A percentile compares a stretch with the other conserved stretches of the same genome.
phyloP scores from a whole-genome alignment of 2,329 filamentous ascomycete genomes.

The Phyllosticta citrichinensis region DNA sequence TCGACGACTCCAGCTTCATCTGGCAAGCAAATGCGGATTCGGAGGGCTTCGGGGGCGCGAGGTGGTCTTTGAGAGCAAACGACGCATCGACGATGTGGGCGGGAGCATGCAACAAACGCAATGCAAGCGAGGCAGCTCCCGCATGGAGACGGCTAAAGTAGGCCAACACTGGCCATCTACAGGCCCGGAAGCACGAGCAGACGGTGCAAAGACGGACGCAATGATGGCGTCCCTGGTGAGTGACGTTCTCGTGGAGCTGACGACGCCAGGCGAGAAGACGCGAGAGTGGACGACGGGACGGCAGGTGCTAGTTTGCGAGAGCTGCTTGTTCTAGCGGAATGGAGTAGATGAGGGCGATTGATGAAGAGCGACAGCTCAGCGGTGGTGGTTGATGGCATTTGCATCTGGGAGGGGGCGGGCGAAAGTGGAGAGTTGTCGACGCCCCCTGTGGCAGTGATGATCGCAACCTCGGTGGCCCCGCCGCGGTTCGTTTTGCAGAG shows the following conservation, averaged over 20 bases:
- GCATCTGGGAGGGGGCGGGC: too few species aligned
- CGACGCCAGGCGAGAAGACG: too few species aligned
- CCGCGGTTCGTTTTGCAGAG: not conserved
- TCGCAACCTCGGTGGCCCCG: not conserved
- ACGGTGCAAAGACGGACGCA: not conserved
- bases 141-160: not conserved
- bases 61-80: not conserved
- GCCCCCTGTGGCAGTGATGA: not conserved
- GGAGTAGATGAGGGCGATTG: not conserved
- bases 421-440: too few species aligned
- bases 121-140: not conserved
- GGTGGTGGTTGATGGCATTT: too few species aligned
- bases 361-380: too few species aligned
- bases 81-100: not conserved
- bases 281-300: too few species aligned
- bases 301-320: too few species aligned
- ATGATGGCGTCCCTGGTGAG: not conserved
- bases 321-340: not conserved
- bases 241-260: not conserved
- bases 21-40: not conserved
- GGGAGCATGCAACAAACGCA: not conserved
- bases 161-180: not conserved
- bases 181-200: not conserved
- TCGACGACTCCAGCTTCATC: not conserved
- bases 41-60: too few species aligned